Evolutionary conservation across 2,329 filamentous ascomycete species (phyloP).

Genomic region (Endocalyx cinctus): DNA sequence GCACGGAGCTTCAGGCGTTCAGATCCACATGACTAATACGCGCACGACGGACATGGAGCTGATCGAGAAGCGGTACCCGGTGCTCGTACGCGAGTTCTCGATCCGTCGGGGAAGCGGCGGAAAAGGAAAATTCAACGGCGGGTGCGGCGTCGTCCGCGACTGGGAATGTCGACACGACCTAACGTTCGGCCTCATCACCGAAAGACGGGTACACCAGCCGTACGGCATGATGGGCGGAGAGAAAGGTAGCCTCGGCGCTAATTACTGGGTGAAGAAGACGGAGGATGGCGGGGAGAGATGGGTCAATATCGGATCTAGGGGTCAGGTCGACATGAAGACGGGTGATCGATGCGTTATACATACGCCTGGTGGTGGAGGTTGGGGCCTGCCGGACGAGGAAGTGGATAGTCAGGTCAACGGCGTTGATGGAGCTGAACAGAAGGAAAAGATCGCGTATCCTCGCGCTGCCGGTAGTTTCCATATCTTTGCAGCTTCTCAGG

Average conservation of each 20-base stretch:
- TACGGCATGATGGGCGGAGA: constrained; percentile 69
- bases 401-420: constrained; percentile 1
- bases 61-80: constrained; percentile 66
- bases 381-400: constrained; percentile 10
- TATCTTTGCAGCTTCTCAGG: constrained; percentile 11
- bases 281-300: constrained; percentile 10
- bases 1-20: constrained; percentile 63
- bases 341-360: constrained; percentile 58
- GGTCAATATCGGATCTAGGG: constrained; percentile 14
- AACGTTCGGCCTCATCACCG: constrained; percentile 65
- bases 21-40: constrained; percentile 74
- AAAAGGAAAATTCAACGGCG: constrained; percentile 55
- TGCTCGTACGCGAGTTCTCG: constrained; percentile 60
- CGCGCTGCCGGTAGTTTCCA: constrained; percentile 13
- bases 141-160: constrained; percentile 64
- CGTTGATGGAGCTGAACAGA: constrained; percentile 1
- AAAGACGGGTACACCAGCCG: constrained; percentile 64
- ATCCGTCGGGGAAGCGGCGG: constrained; percentile 55
- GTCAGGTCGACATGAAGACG: constrained; percentile 31
- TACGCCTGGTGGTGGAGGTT: constrained; percentile 60
- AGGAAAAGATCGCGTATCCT: constrained; percentile 9
- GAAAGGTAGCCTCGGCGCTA: constrained; percentile 62
- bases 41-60: constrained; percentile 68
- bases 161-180: constrained; percentile 69
- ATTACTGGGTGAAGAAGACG: constrained; percentile 55